phyloP scores from a whole-genome alignment of 257 asterid species.

The Lycium barbarum region DNA sequence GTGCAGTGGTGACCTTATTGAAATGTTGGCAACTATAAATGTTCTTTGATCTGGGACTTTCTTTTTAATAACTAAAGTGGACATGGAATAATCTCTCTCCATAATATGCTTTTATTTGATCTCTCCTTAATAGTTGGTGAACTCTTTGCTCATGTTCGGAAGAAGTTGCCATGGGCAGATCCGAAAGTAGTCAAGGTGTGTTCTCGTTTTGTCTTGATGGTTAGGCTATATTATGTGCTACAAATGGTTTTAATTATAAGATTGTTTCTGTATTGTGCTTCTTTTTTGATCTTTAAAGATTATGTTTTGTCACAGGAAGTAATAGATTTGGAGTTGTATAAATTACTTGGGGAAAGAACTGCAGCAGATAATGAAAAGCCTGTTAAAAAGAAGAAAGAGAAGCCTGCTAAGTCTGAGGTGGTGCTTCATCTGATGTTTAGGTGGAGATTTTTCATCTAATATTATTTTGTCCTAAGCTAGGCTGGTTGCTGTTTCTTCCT shows the following conservation, averaged over 20 bases:
- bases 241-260: not conserved
- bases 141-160: constrained; percentile 71
- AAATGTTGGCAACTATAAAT: not conserved
- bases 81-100: not conserved
- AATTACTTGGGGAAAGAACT: constrained; percentile 84
- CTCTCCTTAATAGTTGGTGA: constrained; percentile 69
- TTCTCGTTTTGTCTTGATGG: not conserved
- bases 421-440: constrained; percentile 19
- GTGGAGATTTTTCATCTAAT: constrained; percentile 30
- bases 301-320: constrained; percentile 60
- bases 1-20: not conserved
- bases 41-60: not conserved
- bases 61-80: not conserved
- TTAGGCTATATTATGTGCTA: not conserved
- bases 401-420: constrained; percentile 77
- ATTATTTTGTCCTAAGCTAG: constrained; percentile 13
- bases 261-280: not conserved
- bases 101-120: constrained; percentile 8
- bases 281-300: not conserved
- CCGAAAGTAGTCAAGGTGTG: constrained; percentile 82
- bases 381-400: constrained; percentile 88
- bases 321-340: constrained; percentile 69
- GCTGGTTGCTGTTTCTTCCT: not conserved
- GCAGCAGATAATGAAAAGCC: constrained; percentile 91
- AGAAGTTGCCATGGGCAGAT: constrained; percentile 97